A percentile compares a stretch with the other conserved stretches of the same genome.
Evolutionary conservation across 1,139 yeast species (phyloP).

Genomic region (Hansenula lynferdii): DNA sequence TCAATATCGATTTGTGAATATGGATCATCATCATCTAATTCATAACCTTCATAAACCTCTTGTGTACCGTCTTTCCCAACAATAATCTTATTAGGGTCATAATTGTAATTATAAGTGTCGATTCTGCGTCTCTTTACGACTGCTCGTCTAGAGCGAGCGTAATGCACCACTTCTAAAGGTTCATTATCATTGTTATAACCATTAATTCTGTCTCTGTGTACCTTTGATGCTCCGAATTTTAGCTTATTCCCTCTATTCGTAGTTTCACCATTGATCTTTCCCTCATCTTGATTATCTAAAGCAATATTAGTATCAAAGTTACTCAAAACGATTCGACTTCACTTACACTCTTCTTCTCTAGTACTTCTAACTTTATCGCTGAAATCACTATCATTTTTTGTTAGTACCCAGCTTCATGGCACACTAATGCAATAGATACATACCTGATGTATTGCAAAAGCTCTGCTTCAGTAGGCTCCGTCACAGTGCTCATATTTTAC

Average conservation of each 20-base stretch:
- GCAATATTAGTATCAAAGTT: not conserved
- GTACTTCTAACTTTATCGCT: slow-evolving; percentile 11
- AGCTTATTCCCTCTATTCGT: slow-evolving; percentile 61
- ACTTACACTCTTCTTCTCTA: not conserved
- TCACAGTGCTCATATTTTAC: not conserved
- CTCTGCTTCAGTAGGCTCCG: not conserved
- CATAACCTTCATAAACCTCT: slow-evolving; percentile 16
- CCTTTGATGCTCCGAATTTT: slow-evolving; percentile 39
- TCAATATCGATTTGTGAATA: slow-evolving; percentile 38
- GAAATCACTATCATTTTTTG: slow-evolving; percentile 8
- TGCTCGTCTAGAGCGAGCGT: slow-evolving; percentile 24
- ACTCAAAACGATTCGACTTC: not conserved
- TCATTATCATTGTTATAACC: slow-evolving; percentile 30
- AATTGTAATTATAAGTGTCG: slow-evolving; percentile 17
- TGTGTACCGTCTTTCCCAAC: not conserved
- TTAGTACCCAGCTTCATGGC: too few relatives aligned
- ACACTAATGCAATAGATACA: too few relatives aligned
- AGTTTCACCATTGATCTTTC: slow-evolving; percentile 24
- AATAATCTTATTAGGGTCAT: slow-evolving; percentile 9
- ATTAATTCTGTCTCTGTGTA: slow-evolving; percentile 28
- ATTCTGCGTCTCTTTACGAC: slow-evolving; percentile 19
- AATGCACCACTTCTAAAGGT: slow-evolving; percentile 31
- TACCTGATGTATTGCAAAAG: slow-evolving; percentile 1
- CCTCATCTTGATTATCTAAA: slow-evolving; percentile 6
- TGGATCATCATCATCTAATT: slow-evolving; percentile 30